Evolutionary conservation across 2,329 filamentous ascomycete genomes (phyloP), one percentile per base, ranked within the genome.

Genomic region (Aspergillus terreus): DNA sequence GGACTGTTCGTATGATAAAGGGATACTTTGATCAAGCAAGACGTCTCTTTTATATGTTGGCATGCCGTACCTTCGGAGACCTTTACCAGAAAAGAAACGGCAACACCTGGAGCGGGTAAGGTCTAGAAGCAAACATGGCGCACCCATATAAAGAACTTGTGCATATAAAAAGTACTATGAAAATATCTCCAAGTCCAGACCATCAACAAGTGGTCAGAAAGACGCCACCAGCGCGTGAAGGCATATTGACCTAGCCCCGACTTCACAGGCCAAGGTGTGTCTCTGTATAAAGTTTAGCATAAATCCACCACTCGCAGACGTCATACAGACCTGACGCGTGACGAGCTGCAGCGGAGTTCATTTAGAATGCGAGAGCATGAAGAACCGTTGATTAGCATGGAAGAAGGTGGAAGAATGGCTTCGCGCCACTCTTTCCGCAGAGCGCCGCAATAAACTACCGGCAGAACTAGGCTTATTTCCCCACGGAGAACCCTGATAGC

Each of bases 381-480:
- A 12, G 12, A 15, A 12, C 2, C 25, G 25, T 10, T 27, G 7
- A 27, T 27, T 27, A 27, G 25, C 7, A 27, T 27, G 25, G 7
- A 27, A 27, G 25, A 9, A 27, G 25, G 25, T 27, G 25, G 25
- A 10, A 27, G 25, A 27, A 27, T 27, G 25, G 25, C 25, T 44
- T 44, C 21, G 19, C 12, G n/a, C 19, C 17, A 44, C 15, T 10
- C 10, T 12, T 30, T 23, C 42, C 23, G 21, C 27, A 27, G 4
- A 44, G 10, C 21, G n/a, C 32, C 9, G 27, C 27, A 33, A 46
- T 49, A 44, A 35, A 19, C 27, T 21, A 42, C 27, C 36, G 33
- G 46, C 46, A 35, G 40, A 17, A 33, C 36, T 49, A 49, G 36
- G 23, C 46, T 47, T 33, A 15, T 44, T 49, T 49, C 38, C 38